phyloP scores from a whole-genome alignment of 176 grass and related monocot genomes.

The Chrysopogon serrulatus region DNA sequence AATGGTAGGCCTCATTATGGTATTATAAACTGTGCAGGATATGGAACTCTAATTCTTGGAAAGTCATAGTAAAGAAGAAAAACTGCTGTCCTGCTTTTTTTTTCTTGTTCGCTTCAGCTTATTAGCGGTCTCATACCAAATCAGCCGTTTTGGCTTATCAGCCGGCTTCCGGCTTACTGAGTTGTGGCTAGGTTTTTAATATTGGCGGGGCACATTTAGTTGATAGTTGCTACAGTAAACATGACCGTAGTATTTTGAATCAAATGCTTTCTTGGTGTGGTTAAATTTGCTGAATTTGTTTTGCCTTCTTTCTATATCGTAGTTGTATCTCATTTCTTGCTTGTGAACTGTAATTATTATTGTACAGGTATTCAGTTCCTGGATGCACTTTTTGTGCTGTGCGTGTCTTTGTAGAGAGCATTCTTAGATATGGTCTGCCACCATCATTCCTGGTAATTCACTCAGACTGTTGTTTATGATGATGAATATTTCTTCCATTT shows the following conservation, averaged over 20 bases:
- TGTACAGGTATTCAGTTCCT: slow-evolving; percentile 86
- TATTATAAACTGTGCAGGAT: not conserved
- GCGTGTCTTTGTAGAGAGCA: slow-evolving; percentile 90
- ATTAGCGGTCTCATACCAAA: too few relatives aligned
- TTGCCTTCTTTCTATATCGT: not conserved
- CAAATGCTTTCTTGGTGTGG: not conserved
- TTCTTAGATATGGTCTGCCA: slow-evolving; percentile 96
- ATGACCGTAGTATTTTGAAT: not conserved
- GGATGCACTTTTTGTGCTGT: slow-evolving; percentile 99
- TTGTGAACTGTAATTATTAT: not conserved
- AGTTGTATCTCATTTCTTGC: not conserved
- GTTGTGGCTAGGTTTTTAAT: not conserved
- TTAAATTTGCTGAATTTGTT: not conserved
- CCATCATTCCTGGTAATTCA: slow-evolving; percentile 71
- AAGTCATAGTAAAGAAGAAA: not conserved
- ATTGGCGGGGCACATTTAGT: not conserved
- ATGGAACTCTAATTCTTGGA: not conserved
- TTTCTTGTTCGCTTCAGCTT: too few relatives aligned
- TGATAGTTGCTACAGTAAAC: not conserved
- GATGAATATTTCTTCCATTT: not conserved
- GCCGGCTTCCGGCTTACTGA: too few relatives aligned
- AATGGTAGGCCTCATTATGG: not conserved
- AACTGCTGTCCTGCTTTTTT: not conserved
- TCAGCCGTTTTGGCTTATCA: too few relatives aligned
- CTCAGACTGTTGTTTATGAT: not conserved